Percentiles rank a stretch among this genome's conserved stretches.
Conservation (phyloP, 2,329 filamentous ascomycete species). For the Trichophyton verrucosum region DNA sequence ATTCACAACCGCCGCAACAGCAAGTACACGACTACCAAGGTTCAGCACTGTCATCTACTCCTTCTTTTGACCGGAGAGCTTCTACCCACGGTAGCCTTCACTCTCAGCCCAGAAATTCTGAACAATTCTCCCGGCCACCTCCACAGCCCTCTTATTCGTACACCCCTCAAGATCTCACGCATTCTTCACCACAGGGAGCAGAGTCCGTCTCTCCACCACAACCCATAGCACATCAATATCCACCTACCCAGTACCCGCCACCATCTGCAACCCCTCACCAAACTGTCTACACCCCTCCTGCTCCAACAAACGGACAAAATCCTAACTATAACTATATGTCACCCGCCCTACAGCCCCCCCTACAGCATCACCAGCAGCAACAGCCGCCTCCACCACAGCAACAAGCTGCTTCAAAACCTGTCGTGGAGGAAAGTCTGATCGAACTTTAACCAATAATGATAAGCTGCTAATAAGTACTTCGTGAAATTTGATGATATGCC, state of each 20-base stretch:
- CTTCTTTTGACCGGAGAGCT: background rate
- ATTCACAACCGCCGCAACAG: background rate
- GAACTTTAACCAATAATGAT: constrained; percentile 45
- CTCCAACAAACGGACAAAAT: background rate
- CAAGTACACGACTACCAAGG: constrained; percentile 4
- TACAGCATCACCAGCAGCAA: constrained; percentile 41
- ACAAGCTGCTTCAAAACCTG: constrained; percentile 39
- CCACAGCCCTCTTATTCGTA: background rate
- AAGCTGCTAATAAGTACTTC: background rate
- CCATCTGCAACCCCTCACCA: background rate
- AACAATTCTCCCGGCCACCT: background rate
- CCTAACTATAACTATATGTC: constrained; percentile 2
- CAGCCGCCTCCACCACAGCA: constrained; percentile 46
- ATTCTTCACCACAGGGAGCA: background rate
- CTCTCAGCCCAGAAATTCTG: background rate
- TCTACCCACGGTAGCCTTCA: background rate
- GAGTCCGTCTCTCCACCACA: background rate
- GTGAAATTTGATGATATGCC: background rate
- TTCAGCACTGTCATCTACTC: background rate
- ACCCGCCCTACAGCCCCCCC: constrained; percentile 17
- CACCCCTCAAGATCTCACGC: background rate
- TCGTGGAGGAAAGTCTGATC: constrained; percentile 65
- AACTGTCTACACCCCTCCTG: background rate
- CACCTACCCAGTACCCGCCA: background rate
- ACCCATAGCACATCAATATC: background rate